Evolutionary conservation across 1,284 basidiomycete genomes (phyloP), one percentile per base, ranked within the genome.

Genomic region (Ustanciosporium gigantosporum): DNA sequence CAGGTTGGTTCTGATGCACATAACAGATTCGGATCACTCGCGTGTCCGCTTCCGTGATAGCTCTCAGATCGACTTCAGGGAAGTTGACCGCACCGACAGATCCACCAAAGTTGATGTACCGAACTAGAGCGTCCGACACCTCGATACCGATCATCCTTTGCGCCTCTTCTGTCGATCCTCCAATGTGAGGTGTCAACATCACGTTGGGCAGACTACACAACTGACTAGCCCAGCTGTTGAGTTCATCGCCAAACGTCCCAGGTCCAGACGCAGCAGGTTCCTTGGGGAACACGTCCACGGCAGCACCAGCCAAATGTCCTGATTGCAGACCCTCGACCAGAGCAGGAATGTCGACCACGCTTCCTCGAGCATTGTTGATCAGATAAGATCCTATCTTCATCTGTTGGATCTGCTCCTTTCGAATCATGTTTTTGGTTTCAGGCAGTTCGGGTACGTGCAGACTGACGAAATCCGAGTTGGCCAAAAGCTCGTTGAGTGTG

Each of bases 121-220:
- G 87, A 25, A 84, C 83, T 42, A 98, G 81, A 3, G 92, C 87
- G 32, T 84, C 84, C 13, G 90, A 86, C 34, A 99, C 95, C 80
- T 99, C 95, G 62, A 90, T 87, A 24, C 95, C 95, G 67, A 99
- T 98, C 85, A 94, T 91, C 39, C 87, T 85, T 80, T 99, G 95
- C 3, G 95, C 95, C 80, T 99, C 95, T 79, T 98, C 95, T 11
- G 95, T 99, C 32, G 91, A 96, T 35, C 95, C 95, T 56, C 95
- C 95, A 70, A 99, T 97, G 79, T 99, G 95, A 16, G 95, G 95
- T 0, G 75, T 76, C 34, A 77, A 45, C 48, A 77, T 70, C 17
- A 73, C 66, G 57, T 77, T 77, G 42, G 43, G 41, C 42, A 64
- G 66, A 48, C 42, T 31, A 37, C 71, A 69, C 34, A 77, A 66